phyloP scores from a whole-genome alignment of 2,329 filamentous ascomycete species.

The Botrytis paeoniae region DNA sequence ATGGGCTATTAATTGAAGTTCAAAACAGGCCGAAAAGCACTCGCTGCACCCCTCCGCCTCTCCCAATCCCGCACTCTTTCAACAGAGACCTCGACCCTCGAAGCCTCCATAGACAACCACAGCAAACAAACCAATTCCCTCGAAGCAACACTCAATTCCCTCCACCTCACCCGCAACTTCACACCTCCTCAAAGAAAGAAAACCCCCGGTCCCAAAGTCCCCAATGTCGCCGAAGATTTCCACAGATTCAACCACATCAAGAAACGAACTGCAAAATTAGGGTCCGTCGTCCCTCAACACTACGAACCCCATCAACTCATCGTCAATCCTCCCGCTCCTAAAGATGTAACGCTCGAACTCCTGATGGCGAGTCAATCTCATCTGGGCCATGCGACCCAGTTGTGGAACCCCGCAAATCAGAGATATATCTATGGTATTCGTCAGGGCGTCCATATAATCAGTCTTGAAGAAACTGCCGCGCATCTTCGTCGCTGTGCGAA shows the following conservation, averaged over 20 bases:
- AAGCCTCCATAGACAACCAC: constrained; percentile 21
- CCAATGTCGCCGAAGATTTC: constrained; percentile 30
- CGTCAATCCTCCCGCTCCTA: constrained; percentile 67
- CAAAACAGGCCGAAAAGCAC: constrained; percentile 50
- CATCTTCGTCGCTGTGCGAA: constrained; percentile 91
- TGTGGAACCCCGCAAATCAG: constrained; percentile 94
- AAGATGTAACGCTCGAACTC: constrained; percentile 85
- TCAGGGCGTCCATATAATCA: constrained; percentile 88
- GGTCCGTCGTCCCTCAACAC: constrained; percentile 48
- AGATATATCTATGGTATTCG: constrained; percentile 91
- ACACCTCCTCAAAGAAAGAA: constrained; percentile 14
- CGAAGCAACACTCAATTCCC: constrained; percentile 28
- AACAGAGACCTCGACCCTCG: constrained; percentile 29
- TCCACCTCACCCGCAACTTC: constrained; percentile 27
- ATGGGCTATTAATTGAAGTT: constrained; percentile 26
- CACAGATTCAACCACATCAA: constrained; percentile 40
- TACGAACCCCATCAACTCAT: constrained; percentile 68
- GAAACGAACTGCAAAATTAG: constrained; percentile 46
- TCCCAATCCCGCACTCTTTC: constrained; percentile 43
- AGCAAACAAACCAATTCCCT: constrained; percentile 26
- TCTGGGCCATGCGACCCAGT: constrained; percentile 83
- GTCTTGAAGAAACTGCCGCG: constrained; percentile 81
- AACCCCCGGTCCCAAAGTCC: neutral
- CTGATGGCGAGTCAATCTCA: constrained; percentile 84
- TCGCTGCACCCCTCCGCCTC: constrained; percentile 45